Evolutionary conservation across 768 basidiomycete genomes (phyloP).

Genomic region (Krasilnikovozyma curviuscula): DNA sequence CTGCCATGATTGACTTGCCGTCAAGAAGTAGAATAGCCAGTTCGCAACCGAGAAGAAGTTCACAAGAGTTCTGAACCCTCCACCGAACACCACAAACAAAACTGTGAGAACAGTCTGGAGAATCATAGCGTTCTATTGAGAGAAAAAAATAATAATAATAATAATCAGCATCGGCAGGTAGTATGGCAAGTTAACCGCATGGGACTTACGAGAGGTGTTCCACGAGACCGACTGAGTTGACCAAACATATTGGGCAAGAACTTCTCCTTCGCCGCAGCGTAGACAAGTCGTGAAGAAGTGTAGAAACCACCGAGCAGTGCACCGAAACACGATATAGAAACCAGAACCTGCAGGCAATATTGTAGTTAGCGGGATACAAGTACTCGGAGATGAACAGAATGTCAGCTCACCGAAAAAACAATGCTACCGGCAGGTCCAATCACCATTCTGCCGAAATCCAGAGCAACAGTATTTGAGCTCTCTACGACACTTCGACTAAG

Average conservation of each 20-base stretch:
- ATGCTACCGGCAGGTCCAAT: conserved; percentile 75
- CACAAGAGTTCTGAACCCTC: conserved; percentile 32
- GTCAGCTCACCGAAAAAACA: conserved; percentile 49
- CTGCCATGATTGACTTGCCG: no score
- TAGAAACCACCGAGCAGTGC: conserved; percentile 55
- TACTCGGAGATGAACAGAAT: neutral
- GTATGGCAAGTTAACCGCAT: neutral
- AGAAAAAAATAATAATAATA: no score
- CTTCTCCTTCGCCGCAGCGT: conserved; percentile 68
- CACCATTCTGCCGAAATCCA: conserved; percentile 69
- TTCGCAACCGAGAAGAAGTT: conserved; percentile 9
- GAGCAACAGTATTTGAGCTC: conserved; percentile 27
- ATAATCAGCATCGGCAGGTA: neutral
- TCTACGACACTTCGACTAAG: conserved; percentile 33
- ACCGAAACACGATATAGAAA: conserved; percentile 87
- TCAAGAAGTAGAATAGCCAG: conserved; percentile 29
- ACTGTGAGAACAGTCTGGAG: conserved; percentile 55
- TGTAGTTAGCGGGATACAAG: neutral
- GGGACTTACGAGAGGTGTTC: conserved; percentile 35
- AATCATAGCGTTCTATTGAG: conserved; percentile 21
- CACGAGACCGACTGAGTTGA: conserved; percentile 46
- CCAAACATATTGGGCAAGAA: conserved; percentile 74
- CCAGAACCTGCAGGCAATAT: conserved; percentile 30
- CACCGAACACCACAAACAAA: conserved; percentile 62
- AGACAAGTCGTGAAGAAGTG: conserved; percentile 66